phyloP scores from a whole-genome alignment of 2,329 filamentous ascomycete genomes.

The Neonectria ditissima region DNA sequence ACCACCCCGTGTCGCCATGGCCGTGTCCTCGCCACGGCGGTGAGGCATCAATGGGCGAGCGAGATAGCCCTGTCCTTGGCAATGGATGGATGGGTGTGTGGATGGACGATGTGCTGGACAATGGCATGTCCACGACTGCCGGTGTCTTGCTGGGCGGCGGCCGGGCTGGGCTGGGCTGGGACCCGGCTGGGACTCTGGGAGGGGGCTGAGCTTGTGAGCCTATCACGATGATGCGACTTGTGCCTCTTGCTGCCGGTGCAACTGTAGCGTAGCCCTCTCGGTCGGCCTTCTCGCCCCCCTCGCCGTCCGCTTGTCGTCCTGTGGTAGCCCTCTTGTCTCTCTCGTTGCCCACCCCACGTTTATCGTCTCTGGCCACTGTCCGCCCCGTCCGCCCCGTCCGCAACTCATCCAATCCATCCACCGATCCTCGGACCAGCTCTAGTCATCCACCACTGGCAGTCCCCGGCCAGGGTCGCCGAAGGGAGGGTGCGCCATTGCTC shows the following conservation, averaged over 20 bases:
- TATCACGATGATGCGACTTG: constrained; percentile 22
- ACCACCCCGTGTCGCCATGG: constrained; percentile 7
- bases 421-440: constrained; percentile 41
- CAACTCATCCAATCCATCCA: constrained; percentile 40
- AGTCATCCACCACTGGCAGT: constrained; percentile 32
- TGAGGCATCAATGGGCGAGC: constrained; percentile 11
- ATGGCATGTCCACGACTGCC: constrained; percentile 24
- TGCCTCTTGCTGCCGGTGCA: constrained; percentile 22
- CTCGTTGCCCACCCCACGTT: constrained; percentile 12
- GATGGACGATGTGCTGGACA: constrained; percentile 23
- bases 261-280: constrained; percentile 30
- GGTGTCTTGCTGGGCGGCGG: constrained; percentile 20
- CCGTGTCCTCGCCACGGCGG: constrained; percentile 20
- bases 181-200: constrained; percentile 23
- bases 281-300: constrained; percentile 14
- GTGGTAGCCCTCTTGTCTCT: constrained; percentile 14
- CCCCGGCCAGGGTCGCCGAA: constrained; percentile 32
- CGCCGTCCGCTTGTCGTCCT: constrained; percentile 13
- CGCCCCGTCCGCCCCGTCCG: constrained; percentile 25
- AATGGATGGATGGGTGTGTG: constrained; percentile 23
- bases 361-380: constrained; percentile 18
- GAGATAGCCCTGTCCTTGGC: constrained; percentile 14
- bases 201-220: constrained; percentile 21
- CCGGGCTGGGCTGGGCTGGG: constrained; percentile 22
- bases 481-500: constrained; percentile 44